These are phyloP conservation scores for Chrysoporthe cubensis DNA, from an alignment of 2,329 filamentous ascomycete species.

Conservation along the genomic window DNA sequence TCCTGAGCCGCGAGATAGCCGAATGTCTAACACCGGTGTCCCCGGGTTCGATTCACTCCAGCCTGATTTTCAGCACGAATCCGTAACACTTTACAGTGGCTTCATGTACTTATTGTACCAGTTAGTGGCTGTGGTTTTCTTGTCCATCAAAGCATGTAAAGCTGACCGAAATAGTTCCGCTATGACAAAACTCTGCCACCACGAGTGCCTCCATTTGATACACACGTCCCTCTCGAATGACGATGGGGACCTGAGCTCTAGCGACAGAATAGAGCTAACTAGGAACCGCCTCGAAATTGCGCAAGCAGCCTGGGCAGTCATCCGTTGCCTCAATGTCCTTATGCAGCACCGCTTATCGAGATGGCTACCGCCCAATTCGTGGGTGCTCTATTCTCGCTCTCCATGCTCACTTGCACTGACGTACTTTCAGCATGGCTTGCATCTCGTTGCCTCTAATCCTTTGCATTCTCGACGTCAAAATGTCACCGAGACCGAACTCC, in stretches of 20 bases:
- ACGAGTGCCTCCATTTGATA: slow-evolving; percentile 50
- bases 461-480: slow-evolving; percentile 43
- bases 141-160: background rate
- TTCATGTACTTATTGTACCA: slow-evolving; percentile 57
- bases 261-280: slow-evolving; percentile 43
- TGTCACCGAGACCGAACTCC: slow-evolving; percentile 41
- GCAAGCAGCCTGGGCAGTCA: slow-evolving; percentile 48
- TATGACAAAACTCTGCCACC: slow-evolving; percentile 44
- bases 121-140: slow-evolving; percentile 38
- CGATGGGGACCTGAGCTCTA: slow-evolving; percentile 33
- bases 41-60: background rate
- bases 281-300: slow-evolving; percentile 48
- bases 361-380: slow-evolving; percentile 54
- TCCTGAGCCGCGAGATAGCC: slow-evolving; percentile 43
- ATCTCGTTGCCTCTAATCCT: slow-evolving; percentile 43
- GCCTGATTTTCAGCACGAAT: slow-evolving; percentile 44
- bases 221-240: slow-evolving; percentile 40
- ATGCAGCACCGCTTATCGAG: slow-evolving; percentile 49
- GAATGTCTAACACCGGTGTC: slow-evolving; percentile 33
- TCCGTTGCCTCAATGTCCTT: slow-evolving; percentile 51
- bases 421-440: slow-evolving; percentile 37
- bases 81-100: slow-evolving; percentile 50
- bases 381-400: slow-evolving; percentile 32
- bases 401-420: background rate
- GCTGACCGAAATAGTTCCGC: slow-evolving; percentile 19